Conservation (phyloP, 805 yeast species). For the Myxozyma neotropica region DNA sequence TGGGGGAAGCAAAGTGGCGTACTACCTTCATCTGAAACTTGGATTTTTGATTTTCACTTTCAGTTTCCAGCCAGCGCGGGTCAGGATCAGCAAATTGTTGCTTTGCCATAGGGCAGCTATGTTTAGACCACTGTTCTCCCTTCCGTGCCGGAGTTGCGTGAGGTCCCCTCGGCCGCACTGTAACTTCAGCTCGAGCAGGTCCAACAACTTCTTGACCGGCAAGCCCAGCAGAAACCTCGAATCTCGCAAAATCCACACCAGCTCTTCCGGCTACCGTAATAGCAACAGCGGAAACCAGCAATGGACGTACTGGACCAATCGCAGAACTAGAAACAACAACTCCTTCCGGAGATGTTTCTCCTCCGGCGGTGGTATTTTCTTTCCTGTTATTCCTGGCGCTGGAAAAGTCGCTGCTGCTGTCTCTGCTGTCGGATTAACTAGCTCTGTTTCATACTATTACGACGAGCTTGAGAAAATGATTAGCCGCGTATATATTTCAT, state of each 20-base stretch:
- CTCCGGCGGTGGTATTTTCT: background rate
- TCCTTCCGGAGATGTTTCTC: background rate
- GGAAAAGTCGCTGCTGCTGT: conserved; percentile 16
- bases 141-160: background rate
- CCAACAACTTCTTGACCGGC: background rate
- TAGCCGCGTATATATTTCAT: conserved; percentile 11
- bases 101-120: background rate
- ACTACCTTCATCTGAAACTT: too few species aligned
- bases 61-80: too few species aligned
- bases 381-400: background rate
- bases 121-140: conserved; percentile 2
- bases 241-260: background rate
- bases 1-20: background rate
- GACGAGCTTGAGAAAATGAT: conserved; percentile 24
- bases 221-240: background rate
- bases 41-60: too few species aligned
- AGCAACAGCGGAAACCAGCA: background rate
- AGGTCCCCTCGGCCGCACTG: too few species aligned
- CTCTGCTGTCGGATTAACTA: conserved; percentile 18
- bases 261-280: background rate
- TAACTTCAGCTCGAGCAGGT: too few species aligned
- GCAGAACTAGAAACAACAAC: background rate
- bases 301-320: background rate
- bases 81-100: too few species aligned
- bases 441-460: conserved; percentile 24